phyloP scores from a whole-genome alignment of 2,329 filamentous ascomycete species.

The Trichoderma sp. region DNA sequence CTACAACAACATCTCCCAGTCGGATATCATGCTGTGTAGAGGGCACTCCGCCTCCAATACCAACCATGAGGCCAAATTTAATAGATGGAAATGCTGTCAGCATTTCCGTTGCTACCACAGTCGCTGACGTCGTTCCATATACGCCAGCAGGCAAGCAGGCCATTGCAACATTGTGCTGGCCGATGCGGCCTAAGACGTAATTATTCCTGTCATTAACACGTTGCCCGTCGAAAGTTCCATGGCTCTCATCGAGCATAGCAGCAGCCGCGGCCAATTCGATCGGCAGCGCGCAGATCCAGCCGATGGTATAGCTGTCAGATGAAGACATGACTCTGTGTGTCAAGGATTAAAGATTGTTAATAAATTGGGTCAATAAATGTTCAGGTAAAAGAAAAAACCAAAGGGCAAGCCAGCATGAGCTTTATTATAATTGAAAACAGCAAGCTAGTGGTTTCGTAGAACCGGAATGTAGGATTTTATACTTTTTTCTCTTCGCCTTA shows the following conservation, averaged over 20 bases:
- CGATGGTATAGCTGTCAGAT: constrained; percentile 32
- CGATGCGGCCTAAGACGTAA: constrained; percentile 34
- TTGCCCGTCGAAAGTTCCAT: constrained; percentile 20
- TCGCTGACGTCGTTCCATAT: constrained; percentile 27
- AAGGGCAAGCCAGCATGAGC: too few relatives aligned
- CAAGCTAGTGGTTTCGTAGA: too few relatives aligned
- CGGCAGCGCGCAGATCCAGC: constrained; percentile 33
- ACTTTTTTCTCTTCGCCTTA: too few relatives aligned
- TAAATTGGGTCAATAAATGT: too few relatives aligned
- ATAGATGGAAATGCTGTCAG: constrained; percentile 29
- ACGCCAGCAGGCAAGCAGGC: constrained; percentile 30
- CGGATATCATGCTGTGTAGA: constrained; percentile 30
- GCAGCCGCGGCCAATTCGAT: constrained; percentile 33
- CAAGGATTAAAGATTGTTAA: too few relatives aligned
- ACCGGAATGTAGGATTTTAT: too few relatives aligned
- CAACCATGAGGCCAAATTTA: constrained; percentile 30
- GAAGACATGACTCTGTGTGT: too few relatives aligned
- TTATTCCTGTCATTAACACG: constrained; percentile 30
- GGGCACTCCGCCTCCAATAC: constrained; percentile 46
- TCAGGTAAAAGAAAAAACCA: too few relatives aligned
- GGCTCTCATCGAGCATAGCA: constrained; percentile 32
- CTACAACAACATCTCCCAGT: constrained; percentile 34
- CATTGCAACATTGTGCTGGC: constrained; percentile 34
- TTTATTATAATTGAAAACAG: too few relatives aligned
- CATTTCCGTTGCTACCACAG: constrained; percentile 25